These are phyloP conservation scores for Ziziphus jujuba DNA, from an alignment of 306 rosid species.

Conservation along the genomic window DNA sequence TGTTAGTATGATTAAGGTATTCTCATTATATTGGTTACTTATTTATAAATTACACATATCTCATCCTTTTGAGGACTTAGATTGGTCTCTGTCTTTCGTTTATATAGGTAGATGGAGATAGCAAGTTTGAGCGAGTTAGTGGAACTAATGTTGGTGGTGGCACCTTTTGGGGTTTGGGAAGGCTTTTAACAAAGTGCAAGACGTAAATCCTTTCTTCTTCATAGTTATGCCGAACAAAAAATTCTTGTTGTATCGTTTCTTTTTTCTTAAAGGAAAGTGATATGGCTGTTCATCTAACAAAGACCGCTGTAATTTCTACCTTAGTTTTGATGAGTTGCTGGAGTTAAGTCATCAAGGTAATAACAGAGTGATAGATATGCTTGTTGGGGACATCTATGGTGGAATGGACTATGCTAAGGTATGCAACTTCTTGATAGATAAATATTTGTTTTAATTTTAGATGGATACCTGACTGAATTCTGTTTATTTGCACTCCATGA, in stretches of 20 bases:
- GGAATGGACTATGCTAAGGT: constrained; percentile 91
- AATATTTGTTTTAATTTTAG: constrained; percentile 19
- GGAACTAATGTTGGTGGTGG: constrained; percentile 99
- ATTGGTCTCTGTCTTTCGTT: constrained; percentile 22
- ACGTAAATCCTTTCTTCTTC: constrained; percentile 43
- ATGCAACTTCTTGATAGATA: constrained; percentile 20
- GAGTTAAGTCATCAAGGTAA: constrained; percentile 86
- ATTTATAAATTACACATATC: constrained; percentile 20
- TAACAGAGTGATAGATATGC: constrained; percentile 92
- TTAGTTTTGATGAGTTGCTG: constrained; percentile 94
- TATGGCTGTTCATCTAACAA: constrained; percentile 11
- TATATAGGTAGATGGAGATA: constrained; percentile 84
- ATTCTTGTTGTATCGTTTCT: constrained; percentile 9
- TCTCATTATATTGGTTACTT: constrained; percentile 17
- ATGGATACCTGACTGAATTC: constrained; percentile 7
- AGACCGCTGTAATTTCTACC: constrained; percentile 24
- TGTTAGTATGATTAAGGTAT: constrained; percentile 96
- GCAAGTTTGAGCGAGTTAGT: constrained; percentile 89
- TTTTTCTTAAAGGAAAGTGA: neutral
- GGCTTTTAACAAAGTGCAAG: constrained; percentile 84
- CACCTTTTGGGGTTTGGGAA: constrained; percentile 97
- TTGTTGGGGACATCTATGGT: constrained; percentile 95
- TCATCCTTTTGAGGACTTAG: constrained; percentile 2
- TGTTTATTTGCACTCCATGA: neutral
- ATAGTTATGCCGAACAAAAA: constrained; percentile 8